Conservation (phyloP, 441 rosid species). For the Aleurites moluccanus region DNA sequence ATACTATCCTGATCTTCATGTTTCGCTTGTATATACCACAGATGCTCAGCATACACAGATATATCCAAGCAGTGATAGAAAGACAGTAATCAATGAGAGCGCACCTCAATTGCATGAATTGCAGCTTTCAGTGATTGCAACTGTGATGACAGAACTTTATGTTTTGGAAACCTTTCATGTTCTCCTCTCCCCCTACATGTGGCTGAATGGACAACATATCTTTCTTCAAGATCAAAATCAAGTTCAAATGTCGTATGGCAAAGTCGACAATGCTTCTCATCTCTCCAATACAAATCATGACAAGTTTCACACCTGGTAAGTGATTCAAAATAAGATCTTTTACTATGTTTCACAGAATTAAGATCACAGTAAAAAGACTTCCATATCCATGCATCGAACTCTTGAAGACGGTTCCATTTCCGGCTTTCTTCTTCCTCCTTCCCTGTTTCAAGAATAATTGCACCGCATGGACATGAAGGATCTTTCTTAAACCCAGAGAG, state of each 20-base stretch:
- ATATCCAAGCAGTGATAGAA: conserved; percentile 2
- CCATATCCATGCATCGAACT: conserved; percentile 92
- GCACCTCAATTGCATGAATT: conserved; percentile 90
- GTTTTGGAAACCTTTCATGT: conserved; percentile 43
- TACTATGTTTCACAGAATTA: conserved; percentile 61
- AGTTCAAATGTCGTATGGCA: conserved; percentile 96
- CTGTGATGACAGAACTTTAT: conserved; percentile 79
- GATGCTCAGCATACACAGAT: neutral
- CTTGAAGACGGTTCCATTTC: conserved; percentile 64
- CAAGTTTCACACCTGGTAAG: conserved; percentile 79
- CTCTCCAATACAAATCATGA: conserved; percentile 97
- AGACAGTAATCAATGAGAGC: conserved; percentile 19
- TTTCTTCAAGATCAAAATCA: conserved; percentile 89
- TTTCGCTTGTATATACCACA: conserved; percentile 8
- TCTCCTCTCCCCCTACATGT: conserved; percentile 66
- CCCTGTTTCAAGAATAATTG: conserved; percentile 64
- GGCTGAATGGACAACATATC: conserved; percentile 83
- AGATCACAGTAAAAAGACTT: conserved; percentile 63
- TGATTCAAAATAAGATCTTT: conserved; percentile 72
- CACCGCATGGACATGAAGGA: conserved; percentile 51
- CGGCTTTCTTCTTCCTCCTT: conserved; percentile 54
- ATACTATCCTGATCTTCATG: neutral
- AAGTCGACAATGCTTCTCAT: conserved; percentile 90
- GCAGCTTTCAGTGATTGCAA: conserved; percentile 93
- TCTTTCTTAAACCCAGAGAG: conserved; percentile 36